These are phyloP conservation scores for Pythium pectinolyticum DNA, from an alignment of 352 stramenopile genomes.

Conservation along the genomic window DNA sequence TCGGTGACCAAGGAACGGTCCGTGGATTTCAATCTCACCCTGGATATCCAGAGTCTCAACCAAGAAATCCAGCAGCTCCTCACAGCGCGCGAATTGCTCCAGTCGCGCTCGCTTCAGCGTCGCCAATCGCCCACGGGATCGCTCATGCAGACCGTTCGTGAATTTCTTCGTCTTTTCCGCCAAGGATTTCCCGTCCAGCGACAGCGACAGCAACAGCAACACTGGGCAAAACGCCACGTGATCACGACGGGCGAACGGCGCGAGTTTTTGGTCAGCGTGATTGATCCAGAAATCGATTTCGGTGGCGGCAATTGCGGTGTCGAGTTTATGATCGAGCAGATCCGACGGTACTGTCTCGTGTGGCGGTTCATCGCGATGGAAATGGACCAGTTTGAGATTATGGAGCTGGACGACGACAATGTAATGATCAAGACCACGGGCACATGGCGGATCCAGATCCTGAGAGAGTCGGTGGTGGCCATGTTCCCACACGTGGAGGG, in stretches of 20 bases:
- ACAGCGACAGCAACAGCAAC: background rate
- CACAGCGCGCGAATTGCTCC: conserved; percentile 23
- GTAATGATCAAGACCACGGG: conserved; percentile 39
- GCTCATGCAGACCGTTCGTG: conserved; percentile 19
- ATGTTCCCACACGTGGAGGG: conserved; percentile 49
- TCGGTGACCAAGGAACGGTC: conserved; percentile 38
- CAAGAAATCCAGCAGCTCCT: conserved; percentile 38
- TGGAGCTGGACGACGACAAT: conserved; percentile 29
- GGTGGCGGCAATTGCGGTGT: conserved; percentile 35
- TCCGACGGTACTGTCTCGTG: conserved; percentile 44
- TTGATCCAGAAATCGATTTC: conserved; percentile 39
- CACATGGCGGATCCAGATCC: conserved; percentile 41
- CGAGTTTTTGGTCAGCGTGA: conserved; percentile 42
- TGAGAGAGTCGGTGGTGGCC: conserved; percentile 42
- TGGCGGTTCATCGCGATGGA: conserved; percentile 40
- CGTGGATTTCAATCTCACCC: conserved; percentile 47
- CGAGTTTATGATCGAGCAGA: conserved; percentile 42
- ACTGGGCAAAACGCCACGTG: background rate
- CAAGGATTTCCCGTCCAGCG: conserved; percentile 23
- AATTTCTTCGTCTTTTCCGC: conserved; percentile 23
- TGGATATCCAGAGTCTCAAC: conserved; percentile 41
- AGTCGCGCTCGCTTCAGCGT: conserved; percentile 6
- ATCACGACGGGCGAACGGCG: conserved; percentile 29
- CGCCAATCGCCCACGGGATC: conserved; percentile 20
- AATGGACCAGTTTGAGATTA: conserved; percentile 35